Evolutionary conservation across 2,329 filamentous ascomycete species (phyloP), one percentile per base, ranked within the genome.

Genomic region (Endothia cerciana): DNA sequence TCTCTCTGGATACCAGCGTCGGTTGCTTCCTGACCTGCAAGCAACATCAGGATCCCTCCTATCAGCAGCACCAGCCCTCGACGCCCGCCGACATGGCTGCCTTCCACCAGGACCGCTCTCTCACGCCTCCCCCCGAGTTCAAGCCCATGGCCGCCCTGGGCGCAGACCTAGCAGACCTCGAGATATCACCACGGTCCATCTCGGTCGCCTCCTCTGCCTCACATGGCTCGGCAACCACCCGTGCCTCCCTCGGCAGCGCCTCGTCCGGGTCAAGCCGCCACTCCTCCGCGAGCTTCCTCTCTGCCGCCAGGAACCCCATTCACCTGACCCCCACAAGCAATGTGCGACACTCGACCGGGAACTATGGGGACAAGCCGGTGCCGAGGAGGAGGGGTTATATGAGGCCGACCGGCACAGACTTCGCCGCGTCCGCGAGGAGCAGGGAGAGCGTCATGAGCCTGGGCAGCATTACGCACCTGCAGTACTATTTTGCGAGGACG

Each of bases 401-500:
- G 80, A 87, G 94, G 60, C 93, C 94, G 0, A 91, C 93, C 75
- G 92, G 89, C 63, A 96, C 92, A 61, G 87, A 93, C 73, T 99
- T 98, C 77, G 92, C 95, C 33, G 91, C 91, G 67, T 97, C 94
- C 65, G 95, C 95, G 57, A 89, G 89, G 74, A 93, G 93, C 60
- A 86, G 95, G 69, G 94, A 99, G 77, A 97, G 94, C 75, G 95
- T 99, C 70, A 90, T 98, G 87, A 97, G 93, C 74, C 80, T 99
- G 69, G 95, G 95, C 63, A 97, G 94, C 78, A 99, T 99, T 73
- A 93, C 94, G 64, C 95, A 99, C 80, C 82, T 99, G 74, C 95
- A 99, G 78, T 97, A 98, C 80, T 99, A 98, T 79, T 99, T 99
- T 80, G 94, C 95, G 43, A 86, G 95, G 67, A 99, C 95, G 0